Evolutionary conservation across 2,329 filamentous ascomycete genomes (phyloP).

Genomic region (Xylaria sp.): DNA sequence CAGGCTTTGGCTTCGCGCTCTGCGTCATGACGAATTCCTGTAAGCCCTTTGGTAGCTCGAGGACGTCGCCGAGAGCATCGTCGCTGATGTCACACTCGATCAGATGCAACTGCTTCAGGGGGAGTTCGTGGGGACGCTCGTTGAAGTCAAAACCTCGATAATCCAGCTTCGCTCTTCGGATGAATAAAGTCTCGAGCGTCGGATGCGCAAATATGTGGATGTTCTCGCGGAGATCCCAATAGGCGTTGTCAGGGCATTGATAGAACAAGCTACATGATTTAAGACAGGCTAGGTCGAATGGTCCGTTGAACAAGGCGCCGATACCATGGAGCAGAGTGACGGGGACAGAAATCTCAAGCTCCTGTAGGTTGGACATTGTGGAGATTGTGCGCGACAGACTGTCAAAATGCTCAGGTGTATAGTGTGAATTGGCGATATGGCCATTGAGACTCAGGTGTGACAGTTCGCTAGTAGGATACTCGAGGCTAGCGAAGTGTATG

Average conservation of each 20-base stretch:
- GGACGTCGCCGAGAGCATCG: slow-evolving; percentile 53
- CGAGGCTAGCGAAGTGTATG: slow-evolving; percentile 58
- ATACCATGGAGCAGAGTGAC: slow-evolving; percentile 57
- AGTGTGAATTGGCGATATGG: slow-evolving; percentile 50
- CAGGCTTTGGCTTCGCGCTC: slow-evolving; percentile 51
- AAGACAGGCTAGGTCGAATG: slow-evolving; percentile 61
- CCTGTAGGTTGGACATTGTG: slow-evolving; percentile 61
- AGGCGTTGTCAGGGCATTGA: slow-evolving; percentile 55
- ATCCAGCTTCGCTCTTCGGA: slow-evolving; percentile 58
- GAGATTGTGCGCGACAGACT: slow-evolving; percentile 59
- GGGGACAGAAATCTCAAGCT: slow-evolving; percentile 58
- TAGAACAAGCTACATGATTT: slow-evolving; percentile 60
- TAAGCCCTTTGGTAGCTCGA: slow-evolving; percentile 57
- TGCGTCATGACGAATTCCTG: slow-evolving; percentile 61
- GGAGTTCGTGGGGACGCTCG: slow-evolving; percentile 59
- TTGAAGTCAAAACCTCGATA: slow-evolving; percentile 59
- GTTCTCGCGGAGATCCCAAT: slow-evolving; percentile 63
- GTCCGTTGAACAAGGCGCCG: slow-evolving; percentile 60
- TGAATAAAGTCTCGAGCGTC: slow-evolving; percentile 58
- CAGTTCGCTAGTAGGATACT: slow-evolving; percentile 57
- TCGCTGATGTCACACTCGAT: slow-evolving; percentile 63
- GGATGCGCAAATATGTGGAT: slow-evolving; percentile 63
- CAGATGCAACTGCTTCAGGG: slow-evolving; percentile 56
- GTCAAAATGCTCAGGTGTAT: slow-evolving; percentile 52
- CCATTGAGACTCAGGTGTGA: slow-evolving; percentile 54